Percentiles rank a stretch among this genome's conserved stretches.
These are phyloP conservation scores for Angomonas desouzai DNA, from an alignment of 208 protist genomes.

Conservation along the genomic window DNA sequence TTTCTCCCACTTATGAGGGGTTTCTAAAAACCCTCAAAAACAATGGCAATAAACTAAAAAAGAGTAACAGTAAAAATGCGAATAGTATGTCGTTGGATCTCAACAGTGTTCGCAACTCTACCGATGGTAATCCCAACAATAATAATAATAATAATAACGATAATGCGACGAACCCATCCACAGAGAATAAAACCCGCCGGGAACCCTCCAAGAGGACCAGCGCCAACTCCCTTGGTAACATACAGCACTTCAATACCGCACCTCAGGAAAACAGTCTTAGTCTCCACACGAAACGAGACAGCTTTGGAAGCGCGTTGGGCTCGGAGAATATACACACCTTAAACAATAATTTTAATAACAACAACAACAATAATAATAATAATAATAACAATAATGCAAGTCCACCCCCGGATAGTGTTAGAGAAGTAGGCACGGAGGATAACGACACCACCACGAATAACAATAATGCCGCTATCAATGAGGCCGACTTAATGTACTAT, in stretches of 20 bases:
- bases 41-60: background rate
- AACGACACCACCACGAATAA: background rate
- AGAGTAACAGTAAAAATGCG: background rate
- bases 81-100: background rate
- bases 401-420: too few species aligned
- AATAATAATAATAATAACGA: conserved; percentile 3
- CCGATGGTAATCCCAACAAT: background rate
- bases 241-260: background rate
- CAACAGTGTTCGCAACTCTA: background rate
- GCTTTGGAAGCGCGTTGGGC: background rate
- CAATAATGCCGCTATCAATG: background rate
- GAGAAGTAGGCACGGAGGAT: background rate
- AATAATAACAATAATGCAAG: too few species aligned
- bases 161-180: background rate
- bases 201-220: background rate
- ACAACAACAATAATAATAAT: too few species aligned
- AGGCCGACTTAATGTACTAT: conserved; percentile 1
- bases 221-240: background rate
- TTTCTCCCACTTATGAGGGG: background rate
- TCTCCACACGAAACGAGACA: background rate
- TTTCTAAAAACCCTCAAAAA: background rate
- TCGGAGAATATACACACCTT: too few species aligned
- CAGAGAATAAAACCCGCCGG: background rate
- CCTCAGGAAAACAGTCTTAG: background rate
- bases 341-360: too few species aligned